Evolutionary conservation across 1,139 yeast species (phyloP).

Genomic region (Lodderomyces elongisporus): DNA sequence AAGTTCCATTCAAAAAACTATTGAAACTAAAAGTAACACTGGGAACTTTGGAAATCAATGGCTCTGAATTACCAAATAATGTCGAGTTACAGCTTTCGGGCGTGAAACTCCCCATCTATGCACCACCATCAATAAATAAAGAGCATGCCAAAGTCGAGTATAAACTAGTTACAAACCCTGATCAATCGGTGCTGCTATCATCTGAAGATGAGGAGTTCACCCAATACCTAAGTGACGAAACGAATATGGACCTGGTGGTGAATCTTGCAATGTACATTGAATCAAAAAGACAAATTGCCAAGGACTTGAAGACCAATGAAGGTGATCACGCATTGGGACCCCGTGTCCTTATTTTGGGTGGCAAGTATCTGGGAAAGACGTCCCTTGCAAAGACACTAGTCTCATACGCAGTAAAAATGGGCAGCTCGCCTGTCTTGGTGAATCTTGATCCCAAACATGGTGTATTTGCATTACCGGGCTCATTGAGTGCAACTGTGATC

Average conservation of each 20-base stretch:
- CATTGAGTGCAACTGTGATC: conserved; percentile 77
- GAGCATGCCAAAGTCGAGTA: conserved; percentile 44
- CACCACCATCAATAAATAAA: conserved; percentile 38
- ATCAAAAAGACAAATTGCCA: conserved; percentile 42
- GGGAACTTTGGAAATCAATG: conserved; percentile 87
- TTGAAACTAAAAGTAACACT: conserved; percentile 51
- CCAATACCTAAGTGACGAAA: conserved; percentile 69
- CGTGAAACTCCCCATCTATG: conserved; percentile 52
- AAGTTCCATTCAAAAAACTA: conserved; percentile 55
- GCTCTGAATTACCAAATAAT: conserved; percentile 82
- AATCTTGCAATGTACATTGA: conserved; percentile 79
- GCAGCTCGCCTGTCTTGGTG: conserved; percentile 61
- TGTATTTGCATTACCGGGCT: conserved; percentile 77
- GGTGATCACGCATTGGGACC: conserved; percentile 44
- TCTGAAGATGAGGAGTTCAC: conserved; percentile 33
- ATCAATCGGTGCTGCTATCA: conserved; percentile 22
- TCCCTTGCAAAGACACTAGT: conserved; percentile 62
- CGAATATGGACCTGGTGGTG: conserved; percentile 57
- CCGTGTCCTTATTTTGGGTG: conserved; percentile 69
- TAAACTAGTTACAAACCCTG: conserved; percentile 43
- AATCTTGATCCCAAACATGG: conserved; percentile 81
- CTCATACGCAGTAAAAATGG: conserved; percentile 73
- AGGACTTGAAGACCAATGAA: conserved; percentile 22
- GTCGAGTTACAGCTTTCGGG: conserved; percentile 58
- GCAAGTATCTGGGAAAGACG: conserved; percentile 72